Evolutionary conservation across 805 yeast species (phyloP), one percentile per base, ranked within the genome.

Genomic region (Tetrapisispora arboricola): DNA sequence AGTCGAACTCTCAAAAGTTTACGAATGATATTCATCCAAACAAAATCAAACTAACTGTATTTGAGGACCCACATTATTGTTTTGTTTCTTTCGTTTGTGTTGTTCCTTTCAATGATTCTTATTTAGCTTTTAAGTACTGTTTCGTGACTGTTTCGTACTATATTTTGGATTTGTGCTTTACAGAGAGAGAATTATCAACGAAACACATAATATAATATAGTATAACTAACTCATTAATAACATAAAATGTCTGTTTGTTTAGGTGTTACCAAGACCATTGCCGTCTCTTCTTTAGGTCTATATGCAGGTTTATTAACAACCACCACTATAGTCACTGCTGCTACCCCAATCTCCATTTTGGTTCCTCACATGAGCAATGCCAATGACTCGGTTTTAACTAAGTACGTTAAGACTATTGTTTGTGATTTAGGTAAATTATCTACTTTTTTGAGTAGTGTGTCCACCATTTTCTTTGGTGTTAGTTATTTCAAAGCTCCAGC

Each of bases 241-340:
- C 7, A 11, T n/a, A 31, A 25, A 20, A 73, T 73, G 78, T 76
- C 76, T 31, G 67, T 67, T 45, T 75, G 80, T 61, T 56, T 74
- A 31, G 72, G 74, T 16, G 66, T 70, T 28, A 74, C 78, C 44
- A 82, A 82, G 55, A 58, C 78, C 36, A 60, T 78, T 31, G 88
- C 87, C 27, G 73, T 75, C 28, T 68, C 81, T 4, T 73, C 87
- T 10, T 60, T 82, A 36, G 92, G 90, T n/a, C 55, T 81, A 44
- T 68, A 77, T 50, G 65, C 83, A 4, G 73, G 78, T 15, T 59
- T 73, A 2, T 45, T 49, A 16, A 43, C 54, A 7, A 51, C 70
- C 36, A 56, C 72, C 1, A 45, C 63, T n/a, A 3, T 51, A 9
- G 13, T 49, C 5, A 22, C 47, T 12, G 21, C 39, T 13, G 24